A percentile compares a stretch with the other conserved stretches of the same genome.
These are phyloP conservation scores for Porcisia deanei DNA, from an alignment of 208 protist species.

Conservation along the genomic window DNA sequence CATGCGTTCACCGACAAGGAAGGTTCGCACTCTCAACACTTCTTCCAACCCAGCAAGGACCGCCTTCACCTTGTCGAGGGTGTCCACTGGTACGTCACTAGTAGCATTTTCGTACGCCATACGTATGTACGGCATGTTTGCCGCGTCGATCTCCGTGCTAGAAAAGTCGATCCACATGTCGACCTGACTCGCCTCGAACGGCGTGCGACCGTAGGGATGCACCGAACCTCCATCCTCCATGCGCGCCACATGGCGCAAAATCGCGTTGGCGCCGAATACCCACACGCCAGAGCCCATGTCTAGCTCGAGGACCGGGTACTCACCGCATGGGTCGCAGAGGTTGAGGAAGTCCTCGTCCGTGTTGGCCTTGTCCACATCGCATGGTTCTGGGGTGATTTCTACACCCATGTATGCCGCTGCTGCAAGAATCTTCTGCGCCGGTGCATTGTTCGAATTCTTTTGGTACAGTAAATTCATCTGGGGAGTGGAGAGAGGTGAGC, in stretches of 20 bases:
- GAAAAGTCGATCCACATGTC: slow-evolving; percentile 90
- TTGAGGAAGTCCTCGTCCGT: slow-evolving; percentile 54
- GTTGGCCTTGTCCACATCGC: slow-evolving; percentile 45
- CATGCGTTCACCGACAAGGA: slow-evolving; percentile 83
- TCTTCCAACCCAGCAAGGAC: slow-evolving; percentile 59
- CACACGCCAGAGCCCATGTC: slow-evolving; percentile 39
- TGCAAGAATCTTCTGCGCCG: slow-evolving; percentile 54
- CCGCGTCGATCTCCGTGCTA: slow-evolving; percentile 62
- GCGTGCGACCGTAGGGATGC: slow-evolving; percentile 75
- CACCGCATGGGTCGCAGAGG: slow-evolving; percentile 70
- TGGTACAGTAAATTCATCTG: slow-evolving; percentile 46
- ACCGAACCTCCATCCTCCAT: slow-evolving; percentile 30
- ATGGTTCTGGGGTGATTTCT: slow-evolving; percentile 24
- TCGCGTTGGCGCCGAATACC: slow-evolving; percentile 88
- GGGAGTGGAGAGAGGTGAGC: not conserved
- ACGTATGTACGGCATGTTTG: slow-evolving; percentile 50
- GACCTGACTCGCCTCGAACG: slow-evolving; percentile 76
- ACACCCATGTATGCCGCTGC: slow-evolving; percentile 64
- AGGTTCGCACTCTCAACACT: slow-evolving; percentile 73
- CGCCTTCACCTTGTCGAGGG: slow-evolving; percentile 40
- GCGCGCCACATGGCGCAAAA: slow-evolving; percentile 78
- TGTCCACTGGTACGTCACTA: slow-evolving; percentile 25
- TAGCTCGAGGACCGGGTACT: slow-evolving; percentile 72
- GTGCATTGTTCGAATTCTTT: slow-evolving; percentile 53
- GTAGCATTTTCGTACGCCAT: slow-evolving; percentile 41